Evolutionary conservation across 805 yeast genomes (phyloP), one percentile per base, ranked within the genome.

Genomic region (Starmerella sp.): DNA sequence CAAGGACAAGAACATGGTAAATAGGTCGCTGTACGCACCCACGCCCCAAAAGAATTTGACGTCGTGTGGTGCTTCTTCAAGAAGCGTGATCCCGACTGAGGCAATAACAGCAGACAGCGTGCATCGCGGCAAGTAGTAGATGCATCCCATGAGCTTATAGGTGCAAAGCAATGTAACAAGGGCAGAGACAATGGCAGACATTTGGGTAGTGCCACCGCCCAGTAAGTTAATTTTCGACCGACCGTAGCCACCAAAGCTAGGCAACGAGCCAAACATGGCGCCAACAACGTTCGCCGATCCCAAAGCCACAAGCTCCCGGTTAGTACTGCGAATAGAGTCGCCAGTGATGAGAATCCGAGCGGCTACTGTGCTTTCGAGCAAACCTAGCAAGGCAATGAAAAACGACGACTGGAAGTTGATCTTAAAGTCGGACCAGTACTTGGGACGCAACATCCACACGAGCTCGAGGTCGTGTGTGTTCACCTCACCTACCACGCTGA

Each of bases 211-310:
- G 0, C 95, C 97, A 5, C 96, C 96, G 13, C 89, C 81, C 51
- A 88, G 72, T 1, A 90, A 84, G 70, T 91, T 91, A 56, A 91
- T 82, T 64, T 86, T 89, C 15, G 95, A 84, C 63, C 97, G 77
- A 1, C 96, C 97, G 65, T 90, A 91, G 0, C 97, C 97, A 9
- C 97, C 98, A 74, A 90, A 90, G 0, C 95, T 80, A 0, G 98
- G 97, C 14, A 91, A 71, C 0, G 89, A 84, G 35, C 77, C 71
- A 53, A 77, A 69, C 35, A 73, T 54, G 3, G 87, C 77, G 0
- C 82, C 82, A 0, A 77, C 69, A 1, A 88, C 57, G 62, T 90
- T 91, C 54, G 84, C 80, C 13, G 78, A 69, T 0, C 98, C 97
- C 34, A 91, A 72, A 0, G 97, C 97, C 5, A 93, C 90, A 43